phyloP scores from a whole-genome alignment of 805 yeast genomes.

The Candida adriatica region DNA sequence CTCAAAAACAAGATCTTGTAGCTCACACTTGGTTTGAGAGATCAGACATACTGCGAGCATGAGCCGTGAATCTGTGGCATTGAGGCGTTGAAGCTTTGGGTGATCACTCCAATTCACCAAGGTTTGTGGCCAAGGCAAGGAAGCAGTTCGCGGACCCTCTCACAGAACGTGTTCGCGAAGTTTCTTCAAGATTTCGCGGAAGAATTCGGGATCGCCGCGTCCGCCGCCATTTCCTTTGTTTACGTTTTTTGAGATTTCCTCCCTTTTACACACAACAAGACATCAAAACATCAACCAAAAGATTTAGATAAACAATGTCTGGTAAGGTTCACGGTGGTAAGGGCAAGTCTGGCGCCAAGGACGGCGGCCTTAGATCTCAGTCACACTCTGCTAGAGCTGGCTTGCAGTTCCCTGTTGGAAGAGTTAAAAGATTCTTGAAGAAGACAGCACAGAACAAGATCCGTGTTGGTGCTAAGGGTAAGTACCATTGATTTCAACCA shows the following conservation, averaged over 20 bases:
- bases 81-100: too few species aligned
- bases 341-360: conserved; percentile 87
- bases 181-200: too few species aligned
- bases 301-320: conserved; percentile 46
- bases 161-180: too few species aligned
- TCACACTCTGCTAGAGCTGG: conserved; percentile 95
- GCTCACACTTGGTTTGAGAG: too few species aligned
- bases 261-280: conserved; percentile 8
- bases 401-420: conserved; percentile 95
- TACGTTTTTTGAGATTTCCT: conserved; percentile 8
- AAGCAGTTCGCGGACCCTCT: neutral
- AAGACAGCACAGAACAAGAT: conserved; percentile 79
- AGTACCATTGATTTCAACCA: conserved; percentile 3
- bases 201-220: too few species aligned
- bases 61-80: too few species aligned
- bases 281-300: neutral
- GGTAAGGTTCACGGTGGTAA: conserved; percentile 97
- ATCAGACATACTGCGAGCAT: too few species aligned
- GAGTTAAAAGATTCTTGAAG: conserved; percentile 95
- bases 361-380: conserved; percentile 53
- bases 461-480: conserved; percentile 71
- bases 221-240: conserved; percentile 10
- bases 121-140: neutral
- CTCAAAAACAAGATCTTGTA: too few species aligned
- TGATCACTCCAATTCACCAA: too few species aligned